Base-by-base conservation (phyloP, 2,329 filamentous ascomycete genomes). In the Phyllosticta citrichinensis region DNA sequence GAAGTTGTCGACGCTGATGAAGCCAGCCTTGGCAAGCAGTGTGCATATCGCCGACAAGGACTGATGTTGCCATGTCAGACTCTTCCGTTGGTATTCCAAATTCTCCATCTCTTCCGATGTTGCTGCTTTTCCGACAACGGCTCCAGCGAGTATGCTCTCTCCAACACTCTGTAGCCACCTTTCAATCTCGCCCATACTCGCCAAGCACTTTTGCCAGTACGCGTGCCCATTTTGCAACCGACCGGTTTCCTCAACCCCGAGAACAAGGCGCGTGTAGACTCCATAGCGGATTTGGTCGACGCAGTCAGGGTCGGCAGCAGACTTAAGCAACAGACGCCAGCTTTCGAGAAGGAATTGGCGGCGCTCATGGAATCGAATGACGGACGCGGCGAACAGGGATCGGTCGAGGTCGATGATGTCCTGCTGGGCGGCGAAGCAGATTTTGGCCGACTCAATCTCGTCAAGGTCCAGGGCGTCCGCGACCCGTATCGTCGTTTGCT, bases 391-490 rank as follows among this genome's bases (percentile, higher is more conserved):
- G 60, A 91, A 80, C 63, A 89, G 80, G 2, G 89, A 81, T 24
- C 89, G 84, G 63, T 90, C 90, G 5, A 91, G 79, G 17, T 83
- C 79, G 53, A 83, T 79, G 17, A 85, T 80, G 66, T 92, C 87
- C 47, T 85, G 81, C 71, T 89, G 83, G 19, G 89, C 86, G 60
- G 87, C 85, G 57, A 95, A 77, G 62, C 96, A 84, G 56, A 94
- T 82, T 66, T 83, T 81, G 10, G 91, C 89, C 19, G 93, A 88
- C 67, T 94, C 84, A 62, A 96, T 72, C 74, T 99, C 95, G 75
- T 99, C 92, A 58, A 99, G 80, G 68, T 96, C 87, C 64, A 97
- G 80, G 66, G 91, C 89, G 73, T 97, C 92, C 60, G 93, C 89
- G 47, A 99, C 80, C 67, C 90, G 84, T 33, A 96, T 80, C 24